Evolutionary conservation across 371 early-diverging fungal genomes (phyloP).

Genomic region (Choanephora cucurbitarum): DNA sequence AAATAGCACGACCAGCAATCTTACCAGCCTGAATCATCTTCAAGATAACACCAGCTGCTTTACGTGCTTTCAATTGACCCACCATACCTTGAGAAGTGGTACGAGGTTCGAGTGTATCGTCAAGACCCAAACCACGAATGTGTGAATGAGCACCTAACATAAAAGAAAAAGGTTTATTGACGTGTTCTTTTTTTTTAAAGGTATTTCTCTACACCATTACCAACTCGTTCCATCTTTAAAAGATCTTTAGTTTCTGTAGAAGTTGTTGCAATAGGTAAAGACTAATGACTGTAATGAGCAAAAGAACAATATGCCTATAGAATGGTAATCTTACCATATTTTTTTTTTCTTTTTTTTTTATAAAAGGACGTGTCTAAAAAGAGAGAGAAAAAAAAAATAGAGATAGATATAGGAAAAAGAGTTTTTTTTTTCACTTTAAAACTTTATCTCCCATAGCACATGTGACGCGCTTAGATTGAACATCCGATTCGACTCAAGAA

Average conservation of each 20-base stretch:
- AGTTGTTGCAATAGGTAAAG: conserved; percentile 43
- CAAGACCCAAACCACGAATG: conserved; percentile 87
- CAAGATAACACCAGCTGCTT: conserved; percentile 94
- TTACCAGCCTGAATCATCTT: conserved; percentile 94
- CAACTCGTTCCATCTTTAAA: conserved; percentile 69
- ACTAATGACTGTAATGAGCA: conserved; percentile 15
- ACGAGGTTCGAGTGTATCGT: conserved; percentile 89
- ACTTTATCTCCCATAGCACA: too few relatives aligned
- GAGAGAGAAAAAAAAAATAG: too few relatives aligned
- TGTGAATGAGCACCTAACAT: conserved; percentile 95
- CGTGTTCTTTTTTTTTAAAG: not conserved
- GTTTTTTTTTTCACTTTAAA: too few relatives aligned
- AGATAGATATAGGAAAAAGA: too few relatives aligned
- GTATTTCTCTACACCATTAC: conserved; percentile 35
- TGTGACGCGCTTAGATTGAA: too few relatives aligned
- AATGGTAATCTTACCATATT: too few relatives aligned
- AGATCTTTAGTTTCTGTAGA: conserved; percentile 60
- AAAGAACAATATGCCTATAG: too few relatives aligned
- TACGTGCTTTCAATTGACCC: conserved; percentile 94
- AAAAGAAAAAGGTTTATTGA: not conserved
- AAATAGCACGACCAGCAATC: conserved; percentile 97
- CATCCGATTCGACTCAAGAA: too few relatives aligned
- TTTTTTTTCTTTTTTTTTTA: too few relatives aligned
- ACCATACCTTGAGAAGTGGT: conserved; percentile 95
- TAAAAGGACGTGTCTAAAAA: too few relatives aligned